Evolutionary conservation across 1,139 yeast genomes (phyloP).

Genomic region (Blastobotrys aristatus): DNA sequence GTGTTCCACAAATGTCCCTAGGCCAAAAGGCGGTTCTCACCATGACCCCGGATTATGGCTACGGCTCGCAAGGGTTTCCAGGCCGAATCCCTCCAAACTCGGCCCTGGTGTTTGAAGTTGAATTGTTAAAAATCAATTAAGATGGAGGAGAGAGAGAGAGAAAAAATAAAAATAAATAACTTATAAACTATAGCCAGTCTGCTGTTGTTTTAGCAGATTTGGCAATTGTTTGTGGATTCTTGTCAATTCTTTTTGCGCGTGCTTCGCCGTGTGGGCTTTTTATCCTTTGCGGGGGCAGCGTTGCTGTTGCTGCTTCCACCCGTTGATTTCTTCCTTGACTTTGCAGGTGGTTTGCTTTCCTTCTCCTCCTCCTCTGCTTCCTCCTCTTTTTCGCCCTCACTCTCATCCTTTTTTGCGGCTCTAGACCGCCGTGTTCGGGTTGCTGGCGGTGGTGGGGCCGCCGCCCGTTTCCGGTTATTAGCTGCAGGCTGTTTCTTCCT

Average conservation of each 20-base stretch:
- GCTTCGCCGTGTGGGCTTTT: slow-evolving; percentile 19
- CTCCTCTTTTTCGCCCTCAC: background rate
- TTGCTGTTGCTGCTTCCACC: slow-evolving; percentile 7
- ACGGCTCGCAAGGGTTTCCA: slow-evolving; percentile 93
- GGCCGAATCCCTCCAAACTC: slow-evolving; percentile 96
- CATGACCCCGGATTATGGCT: slow-evolving; percentile 90
- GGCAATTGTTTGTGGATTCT: background rate
- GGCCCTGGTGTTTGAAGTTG: slow-evolving; percentile 88
- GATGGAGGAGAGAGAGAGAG: background rate
- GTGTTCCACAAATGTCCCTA: slow-evolving; percentile 81
- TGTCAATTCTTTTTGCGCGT: slow-evolving; percentile 20
- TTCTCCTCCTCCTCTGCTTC: background rate
- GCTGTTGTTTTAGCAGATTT: background rate
- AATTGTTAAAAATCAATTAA: slow-evolving; percentile 59
- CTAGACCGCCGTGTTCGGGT: slow-evolving; percentile 14
- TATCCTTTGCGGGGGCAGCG: background rate
- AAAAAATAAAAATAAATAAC: background rate
- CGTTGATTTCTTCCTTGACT: slow-evolving; percentile 3
- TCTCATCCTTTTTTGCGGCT: slow-evolving; percentile 14
- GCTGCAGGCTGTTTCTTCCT: slow-evolving; percentile 15
- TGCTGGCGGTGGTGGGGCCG: slow-evolving; percentile 8
- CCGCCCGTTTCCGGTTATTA: slow-evolving; percentile 9
- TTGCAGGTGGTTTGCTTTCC: background rate
- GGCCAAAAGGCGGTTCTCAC: slow-evolving; percentile 91
- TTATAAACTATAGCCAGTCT: no score